A percentile compares a stretch with the other conserved stretches of the same genome.
Conservation (phyloP, 2,329 filamentous ascomycete species). For the Mollisiaceae sp. region DNA sequence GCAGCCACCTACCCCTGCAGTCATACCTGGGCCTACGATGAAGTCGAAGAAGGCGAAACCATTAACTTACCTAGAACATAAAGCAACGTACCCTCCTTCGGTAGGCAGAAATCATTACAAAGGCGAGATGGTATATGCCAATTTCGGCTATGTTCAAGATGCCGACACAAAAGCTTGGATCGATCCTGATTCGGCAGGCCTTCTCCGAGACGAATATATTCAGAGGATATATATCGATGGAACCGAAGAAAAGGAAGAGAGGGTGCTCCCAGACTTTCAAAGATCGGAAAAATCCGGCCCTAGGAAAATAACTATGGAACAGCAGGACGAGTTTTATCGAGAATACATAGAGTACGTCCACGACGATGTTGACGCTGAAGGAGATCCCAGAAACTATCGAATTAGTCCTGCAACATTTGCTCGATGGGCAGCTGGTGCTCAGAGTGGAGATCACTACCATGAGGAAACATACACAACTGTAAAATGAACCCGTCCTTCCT, state of each 20-base stretch:
- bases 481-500: conserved; percentile 14
- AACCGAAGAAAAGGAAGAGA: conserved; percentile 6
- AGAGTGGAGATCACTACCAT: conserved; percentile 35
- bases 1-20: background rate
- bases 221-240: conserved; percentile 7
- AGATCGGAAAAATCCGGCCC: conserved; percentile 12
- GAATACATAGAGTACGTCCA: conserved; percentile 42
- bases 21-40: background rate
- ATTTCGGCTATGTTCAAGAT: conserved; percentile 39
- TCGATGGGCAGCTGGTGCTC: conserved; percentile 45
- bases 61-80: conserved; percentile 24
- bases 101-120: conserved; percentile 33
- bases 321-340: conserved; percentile 33
- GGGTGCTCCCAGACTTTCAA: conserved; percentile 17
- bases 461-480: conserved; percentile 27
- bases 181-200: conserved; percentile 39
- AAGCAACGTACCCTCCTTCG: conserved; percentile 13
- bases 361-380: conserved; percentile 51
- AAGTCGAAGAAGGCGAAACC: conserved; percentile 1
- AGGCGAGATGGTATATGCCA: conserved; percentile 30
- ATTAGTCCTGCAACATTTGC: conserved; percentile 52
- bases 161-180: conserved; percentile 31
- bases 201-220: background rate
- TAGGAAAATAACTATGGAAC: conserved; percentile 27
- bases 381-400: conserved; percentile 43